Evolutionary conservation across 768 basidiomycete genomes (phyloP).

Genomic region (Phylloporus arenicola): DNA sequence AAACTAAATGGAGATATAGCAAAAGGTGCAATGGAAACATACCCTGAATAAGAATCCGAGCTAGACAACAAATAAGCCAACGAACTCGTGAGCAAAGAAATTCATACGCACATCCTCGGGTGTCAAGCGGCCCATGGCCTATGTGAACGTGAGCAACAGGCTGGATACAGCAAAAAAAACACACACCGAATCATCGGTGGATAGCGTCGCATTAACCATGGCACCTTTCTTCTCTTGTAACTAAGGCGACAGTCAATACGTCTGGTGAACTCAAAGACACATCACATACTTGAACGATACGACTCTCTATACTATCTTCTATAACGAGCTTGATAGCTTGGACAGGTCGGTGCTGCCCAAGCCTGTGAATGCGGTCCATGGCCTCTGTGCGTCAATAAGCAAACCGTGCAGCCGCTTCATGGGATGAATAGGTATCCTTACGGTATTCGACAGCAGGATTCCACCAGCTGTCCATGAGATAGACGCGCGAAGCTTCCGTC

Average conservation of each 20-base stretch:
- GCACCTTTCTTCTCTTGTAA: constrained; percentile 97
- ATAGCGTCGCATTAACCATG: constrained; percentile 87
- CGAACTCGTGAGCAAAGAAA: not conserved
- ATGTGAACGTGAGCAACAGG: constrained; percentile 11
- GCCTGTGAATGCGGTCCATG: constrained; percentile 95
- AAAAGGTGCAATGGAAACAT: constrained; percentile 11
- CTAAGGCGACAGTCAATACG: constrained; percentile 28
- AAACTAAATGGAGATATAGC: not conserved
- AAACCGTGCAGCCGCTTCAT: not conserved
- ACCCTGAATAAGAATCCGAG: constrained; percentile 45
- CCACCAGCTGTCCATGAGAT: constrained; percentile 99
- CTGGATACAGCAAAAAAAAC: not conserved
- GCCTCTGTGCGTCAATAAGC: constrained; percentile 52
- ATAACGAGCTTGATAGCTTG: constrained; percentile 90
- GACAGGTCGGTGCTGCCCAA: constrained; percentile 93
- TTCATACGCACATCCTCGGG: constrained; percentile 61
- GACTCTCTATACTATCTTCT: constrained; percentile 94
- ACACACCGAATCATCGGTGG: constrained; percentile 71
- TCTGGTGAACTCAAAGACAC: not conserved
- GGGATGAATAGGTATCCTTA: constrained; percentile 35
- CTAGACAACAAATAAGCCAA: constrained; percentile 22
- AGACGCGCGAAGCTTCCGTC: constrained; percentile 89
- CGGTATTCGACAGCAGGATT: constrained; percentile 93
- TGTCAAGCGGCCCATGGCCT: constrained; percentile 92
- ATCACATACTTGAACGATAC: constrained; percentile 72